Evolutionary conservation across 148 eudicot species (phyloP), one percentile per base, ranked within the genome.

Genomic region (Gaultheria prostrata): DNA sequence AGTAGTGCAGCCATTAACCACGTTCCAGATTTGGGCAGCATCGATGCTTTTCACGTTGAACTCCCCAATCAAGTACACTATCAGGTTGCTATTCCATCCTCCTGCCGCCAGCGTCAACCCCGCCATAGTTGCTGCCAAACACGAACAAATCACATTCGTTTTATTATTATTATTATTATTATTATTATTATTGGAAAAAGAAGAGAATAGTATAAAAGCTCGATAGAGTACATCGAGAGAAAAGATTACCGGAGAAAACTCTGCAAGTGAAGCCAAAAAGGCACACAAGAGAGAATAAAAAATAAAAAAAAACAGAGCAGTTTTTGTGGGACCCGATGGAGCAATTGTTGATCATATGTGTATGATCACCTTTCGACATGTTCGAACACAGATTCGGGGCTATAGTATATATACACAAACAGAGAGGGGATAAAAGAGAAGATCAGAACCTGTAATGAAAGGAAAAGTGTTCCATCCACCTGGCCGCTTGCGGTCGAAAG

Each of bases 401-500:
- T 39, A 39, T 39, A 39, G 43, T 39, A 39, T 39, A 5, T 39
- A 39, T 39, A 4, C 0, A 39, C 12, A 43, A 11, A 67, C 18
- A 46, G 26, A 13, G 59, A 67, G 33, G 0, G 72, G 48, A 67
- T 81, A 24, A 74, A 8, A 74, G 51, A 75, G 51, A 75, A 24
- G 51, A 70, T 24, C 6, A 59, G 65, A 54, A 87, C 89, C 89
- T 50, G 77, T 80, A 61, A 87, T 87, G 76, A 87, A 87, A 8
- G 89, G 89, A 79, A 85, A 48, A 24, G 89, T 87, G 77, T 82
- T 79, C 89, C 89, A 87, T 15, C 89, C 89, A 20, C 89, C 89
- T 5, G 13, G 80, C 30, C 50, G 50, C 33, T 77, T 77, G 3
- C 51, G 39, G 17, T 24, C 63, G 39, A 59, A 51, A 28, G 24